Base-by-base conservation (phyloP, 345 rosid species). In the Eutrema heterophyllum region DNA sequence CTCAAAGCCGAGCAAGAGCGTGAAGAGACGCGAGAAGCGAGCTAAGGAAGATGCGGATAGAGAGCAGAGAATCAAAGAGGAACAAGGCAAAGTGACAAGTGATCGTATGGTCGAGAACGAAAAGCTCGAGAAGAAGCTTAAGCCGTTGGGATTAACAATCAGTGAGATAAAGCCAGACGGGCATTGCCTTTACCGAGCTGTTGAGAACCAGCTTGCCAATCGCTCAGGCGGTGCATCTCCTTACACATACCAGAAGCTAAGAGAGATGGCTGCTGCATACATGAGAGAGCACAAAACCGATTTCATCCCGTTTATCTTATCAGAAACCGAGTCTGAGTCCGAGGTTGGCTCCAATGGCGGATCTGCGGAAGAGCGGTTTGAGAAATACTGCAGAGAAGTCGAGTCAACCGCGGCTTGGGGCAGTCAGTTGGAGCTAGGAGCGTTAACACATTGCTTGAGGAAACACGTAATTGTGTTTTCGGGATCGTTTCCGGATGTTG, bases 21-120 rank as follows among this genome's bases (percentile, higher is more conserved):
- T 86, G 15, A 95, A 83, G 83, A 84, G 89, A 45, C 82, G 97
- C 2, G 96, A 82, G 78, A 95, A 92, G 79, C 79, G 98, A 71
- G 97, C 93, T 36, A 94, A 86, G 78, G 88, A 92, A 80, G 99
- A 95, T 60, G 97, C 92, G 2, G 99, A 83, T 3, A 86, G 97
- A 74, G 98, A 92, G 75, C 89, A 87, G 64, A 85, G 98, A 62
- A 95, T 95, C 74, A 89, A 90, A 81, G 96, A 88, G 71, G 97
- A 95, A 85, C 90, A 92, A 75, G 85, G 86, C 83, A 78, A 83
- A 52, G 70, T 88, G 11, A 85, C 80, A 51, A 95, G 93, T 56
- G 96, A 90, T 68, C 81, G 85, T 63, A 61, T 81, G 78, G 71
- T 92, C 5, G 97, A 95, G 78, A 72, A 88, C 45, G 83, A 70